Base-by-base conservation (phyloP, 495 filamentous ascomycete species). In the Terfezia boudieri region DNA sequence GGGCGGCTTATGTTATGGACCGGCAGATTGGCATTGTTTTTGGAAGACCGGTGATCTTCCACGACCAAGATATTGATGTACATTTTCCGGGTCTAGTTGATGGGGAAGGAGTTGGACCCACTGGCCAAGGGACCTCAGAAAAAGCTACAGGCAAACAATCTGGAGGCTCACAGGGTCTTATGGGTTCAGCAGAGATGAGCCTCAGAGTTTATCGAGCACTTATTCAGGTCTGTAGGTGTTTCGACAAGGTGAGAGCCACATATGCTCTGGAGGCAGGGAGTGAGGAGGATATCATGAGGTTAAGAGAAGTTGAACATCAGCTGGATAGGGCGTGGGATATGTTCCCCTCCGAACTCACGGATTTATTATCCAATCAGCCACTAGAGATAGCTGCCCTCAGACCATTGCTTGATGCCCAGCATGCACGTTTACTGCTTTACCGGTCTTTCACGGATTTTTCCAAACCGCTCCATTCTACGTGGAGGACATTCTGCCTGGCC, bases 1-100 rank as follows among this genome's bases (percentile, higher is more conserved):
- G 63, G 63, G 61, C 60, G 9, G 59, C 63, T 17, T 65, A 65
- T 38, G 59, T 65, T 20, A 62, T 66, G 41, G 63, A 65, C 22
- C 59, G 59, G 9, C 64, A 66, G 36, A 54, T 61, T 17, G 60
- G 55, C 5, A 50, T 66, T 36, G 60, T 59, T n/a, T 59, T 61
- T 37, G 58, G 58, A 12, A 53, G 64, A 16, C 57, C 58, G 0
- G 53, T 61, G 11, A 66, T 63, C 54, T 60, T 66, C 37, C 48
- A 56, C 8, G 60, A 61, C 23, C 37, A 55, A 37, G 55, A 66
- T 17, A 66, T 66, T 14, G 57, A 65, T 51, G 59, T 65, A 23
- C 46, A 53, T 23, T 53, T 57, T 16, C 63, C 62, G 11, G 62
- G 59, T 1, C 11, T 11, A 48, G 22, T 50, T 11, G 26, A 46